phyloP scores from a whole-genome alignment of 352 stramenopile genomes.

The Bremia lactucae region DNA sequence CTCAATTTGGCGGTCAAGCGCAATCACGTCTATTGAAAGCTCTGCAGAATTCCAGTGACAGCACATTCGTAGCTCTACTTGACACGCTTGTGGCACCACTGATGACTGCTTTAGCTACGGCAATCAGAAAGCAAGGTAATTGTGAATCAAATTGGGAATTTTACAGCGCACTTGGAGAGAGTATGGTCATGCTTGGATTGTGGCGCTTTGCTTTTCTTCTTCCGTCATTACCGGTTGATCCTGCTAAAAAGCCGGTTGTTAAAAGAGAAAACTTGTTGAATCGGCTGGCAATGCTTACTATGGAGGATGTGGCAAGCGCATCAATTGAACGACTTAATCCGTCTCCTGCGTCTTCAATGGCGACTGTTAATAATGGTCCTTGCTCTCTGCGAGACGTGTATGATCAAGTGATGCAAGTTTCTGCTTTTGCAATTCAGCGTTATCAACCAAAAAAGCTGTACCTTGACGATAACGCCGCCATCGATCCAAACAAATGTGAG shows the following conservation, averaged over 20 bases:
- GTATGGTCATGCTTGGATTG: slow-evolving; percentile 87
- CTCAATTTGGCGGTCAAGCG: slow-evolving; percentile 10
- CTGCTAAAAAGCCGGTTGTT: slow-evolving; percentile 87
- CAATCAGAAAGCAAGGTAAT: background rate
- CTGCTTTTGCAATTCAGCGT: slow-evolving; percentile 40
- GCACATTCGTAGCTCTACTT: slow-evolving; percentile 20
- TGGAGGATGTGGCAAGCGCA: slow-evolving; percentile 46
- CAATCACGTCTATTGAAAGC: slow-evolving; percentile 19
- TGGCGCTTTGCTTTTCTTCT: slow-evolving; percentile 89
- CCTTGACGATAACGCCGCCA: slow-evolving; percentile 2
- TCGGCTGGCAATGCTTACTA: slow-evolving; percentile 63
- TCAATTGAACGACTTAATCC: slow-evolving; percentile 49
- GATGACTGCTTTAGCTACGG: slow-evolving; percentile 14
- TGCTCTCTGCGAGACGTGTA: slow-evolving; percentile 13
- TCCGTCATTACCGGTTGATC: slow-evolving; percentile 92
- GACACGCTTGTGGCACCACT: slow-evolving; percentile 35
- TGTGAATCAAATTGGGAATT: background rate
- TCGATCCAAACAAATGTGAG: slow-evolving; percentile 8
- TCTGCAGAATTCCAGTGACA: slow-evolving; percentile 28
- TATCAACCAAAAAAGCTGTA: slow-evolving; percentile 19
- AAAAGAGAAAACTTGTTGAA: slow-evolving; percentile 90
- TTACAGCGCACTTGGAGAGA: slow-evolving; percentile 36
- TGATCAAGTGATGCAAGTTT: slow-evolving; percentile 20
- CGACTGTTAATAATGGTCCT: slow-evolving; percentile 6
- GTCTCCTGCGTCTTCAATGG: slow-evolving; percentile 19